Percentiles rank a stretch among this genome's conserved stretches.
These are phyloP conservation scores for Protomyces pachydermus DNA, from an alignment of 1,139 yeast species.

Conservation along the genomic window DNA sequence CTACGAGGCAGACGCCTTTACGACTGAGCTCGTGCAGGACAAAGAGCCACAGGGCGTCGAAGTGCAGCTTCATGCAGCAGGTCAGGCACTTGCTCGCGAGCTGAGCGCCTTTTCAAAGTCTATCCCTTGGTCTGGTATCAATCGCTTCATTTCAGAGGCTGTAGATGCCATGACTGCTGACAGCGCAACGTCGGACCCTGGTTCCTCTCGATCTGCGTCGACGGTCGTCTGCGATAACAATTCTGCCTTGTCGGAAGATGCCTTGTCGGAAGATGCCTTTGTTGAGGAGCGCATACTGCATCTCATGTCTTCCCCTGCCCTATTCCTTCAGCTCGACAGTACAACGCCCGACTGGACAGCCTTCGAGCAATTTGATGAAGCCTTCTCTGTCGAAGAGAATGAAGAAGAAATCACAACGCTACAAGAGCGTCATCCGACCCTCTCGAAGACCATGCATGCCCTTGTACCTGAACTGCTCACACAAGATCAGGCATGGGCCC, in stretches of 20 bases:
- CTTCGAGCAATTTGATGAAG: not conserved
- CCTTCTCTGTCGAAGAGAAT: not conserved
- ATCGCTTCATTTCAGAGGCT: not conserved
- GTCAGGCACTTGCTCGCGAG: not conserved
- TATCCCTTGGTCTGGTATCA: not conserved
- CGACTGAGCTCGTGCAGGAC: not conserved
- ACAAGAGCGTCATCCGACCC: not conserved
- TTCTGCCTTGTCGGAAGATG: not conserved
- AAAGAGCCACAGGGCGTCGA: not conserved
- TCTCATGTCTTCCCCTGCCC: not conserved
- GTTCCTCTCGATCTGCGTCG: not conserved
- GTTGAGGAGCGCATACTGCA: not conserved
- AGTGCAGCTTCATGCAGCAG: not conserved
- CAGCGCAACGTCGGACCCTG: not conserved
- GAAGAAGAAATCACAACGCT: not conserved
- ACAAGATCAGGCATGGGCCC: constrained; percentile 1
- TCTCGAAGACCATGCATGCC: not conserved
- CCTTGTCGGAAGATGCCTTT: not conserved
- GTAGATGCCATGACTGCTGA: not conserved
- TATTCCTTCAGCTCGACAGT: not conserved
- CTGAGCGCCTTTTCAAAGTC: not conserved
- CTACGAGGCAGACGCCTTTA: not conserved
- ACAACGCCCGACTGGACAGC: not conserved
- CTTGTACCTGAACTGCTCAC: not conserved
- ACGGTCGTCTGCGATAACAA: not conserved